Conservation (phyloP, 345 rosid genomes). For the Acer campestre region DNA sequence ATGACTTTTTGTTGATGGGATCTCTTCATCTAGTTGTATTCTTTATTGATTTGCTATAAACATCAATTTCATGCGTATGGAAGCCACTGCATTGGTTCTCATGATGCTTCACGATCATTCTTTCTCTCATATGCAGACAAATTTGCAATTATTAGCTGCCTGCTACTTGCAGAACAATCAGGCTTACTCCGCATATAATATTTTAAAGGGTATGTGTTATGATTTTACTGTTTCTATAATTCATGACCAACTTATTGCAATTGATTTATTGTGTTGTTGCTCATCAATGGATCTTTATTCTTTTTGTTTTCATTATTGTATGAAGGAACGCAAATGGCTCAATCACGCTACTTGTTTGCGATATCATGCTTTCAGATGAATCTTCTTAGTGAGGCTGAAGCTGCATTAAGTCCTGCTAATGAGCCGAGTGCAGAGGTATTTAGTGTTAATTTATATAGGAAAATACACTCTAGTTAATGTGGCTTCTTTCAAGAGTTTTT, state of each 20-base stretch:
- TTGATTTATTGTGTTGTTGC: conserved; percentile 11
- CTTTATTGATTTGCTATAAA: not conserved
- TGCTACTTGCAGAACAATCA: conserved; percentile 92
- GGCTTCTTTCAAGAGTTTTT: conserved; percentile 3
- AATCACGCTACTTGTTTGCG: conserved; percentile 97
- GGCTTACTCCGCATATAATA: conserved; percentile 86
- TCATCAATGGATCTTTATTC: conserved; percentile 18
- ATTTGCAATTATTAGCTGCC: conserved; percentile 81
- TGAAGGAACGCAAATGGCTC: conserved; percentile 92
- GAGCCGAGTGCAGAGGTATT: conserved; percentile 86
- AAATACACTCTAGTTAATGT: not conserved
- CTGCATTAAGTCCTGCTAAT: conserved; percentile 78
- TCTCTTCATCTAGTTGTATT: not conserved
- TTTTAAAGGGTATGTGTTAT: conserved; percentile 65
- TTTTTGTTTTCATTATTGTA: conserved; percentile 21
- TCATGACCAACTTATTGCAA: not conserved
- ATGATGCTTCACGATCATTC: not conserved
- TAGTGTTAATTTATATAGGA: conserved; percentile 1
- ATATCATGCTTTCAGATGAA: conserved; percentile 96
- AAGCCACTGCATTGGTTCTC: not conserved
- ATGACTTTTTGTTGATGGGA: not conserved
- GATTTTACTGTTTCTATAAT: not conserved
- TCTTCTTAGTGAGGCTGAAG: conserved; percentile 92
- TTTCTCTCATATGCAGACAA: conserved; percentile 49
- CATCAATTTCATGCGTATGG: not conserved